Evolutionary conservation across 768 basidiomycete species (phyloP).

Genomic region (Tephrocybe rancida): DNA sequence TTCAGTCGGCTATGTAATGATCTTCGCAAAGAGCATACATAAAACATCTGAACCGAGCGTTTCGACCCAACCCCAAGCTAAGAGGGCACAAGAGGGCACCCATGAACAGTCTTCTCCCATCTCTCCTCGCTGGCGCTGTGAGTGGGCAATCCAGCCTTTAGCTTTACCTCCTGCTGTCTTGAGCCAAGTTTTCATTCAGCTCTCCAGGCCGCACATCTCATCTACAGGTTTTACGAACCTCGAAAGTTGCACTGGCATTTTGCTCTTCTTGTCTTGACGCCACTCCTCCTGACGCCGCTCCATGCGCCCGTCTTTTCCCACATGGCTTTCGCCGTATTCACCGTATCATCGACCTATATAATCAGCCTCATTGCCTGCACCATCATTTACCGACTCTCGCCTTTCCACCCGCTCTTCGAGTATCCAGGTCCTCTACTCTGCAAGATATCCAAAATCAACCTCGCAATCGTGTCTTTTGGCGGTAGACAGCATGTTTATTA

Average conservation of each 20-base stretch:
- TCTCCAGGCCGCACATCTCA: conserved; percentile 10
- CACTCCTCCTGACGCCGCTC: conserved; percentile 1
- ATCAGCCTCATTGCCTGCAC: background rate
- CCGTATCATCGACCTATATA: conserved; percentile 5
- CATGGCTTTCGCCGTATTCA: background rate
- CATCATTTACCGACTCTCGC: conserved; percentile 42
- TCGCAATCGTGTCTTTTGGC: conserved; percentile 25
- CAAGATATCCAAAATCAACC: conserved; percentile 41
- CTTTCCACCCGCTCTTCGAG: conserved; percentile 46
- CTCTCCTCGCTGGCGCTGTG: conserved; percentile 1
- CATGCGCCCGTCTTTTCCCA: background rate
- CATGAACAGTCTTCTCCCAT: background rate
- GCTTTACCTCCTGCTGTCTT: background rate
- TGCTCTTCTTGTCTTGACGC: conserved; percentile 6
- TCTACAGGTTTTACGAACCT: conserved; percentile 12
- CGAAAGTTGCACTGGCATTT: conserved; percentile 4
- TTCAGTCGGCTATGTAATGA: too few relatives aligned
- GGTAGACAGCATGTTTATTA: conserved; percentile 48
- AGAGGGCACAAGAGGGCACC: too few relatives aligned
- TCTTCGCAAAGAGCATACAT: too few relatives aligned
- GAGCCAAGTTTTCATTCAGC: background rate
- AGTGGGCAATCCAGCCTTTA: background rate
- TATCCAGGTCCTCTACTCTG: conserved; percentile 48
- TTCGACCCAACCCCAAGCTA: too few relatives aligned
- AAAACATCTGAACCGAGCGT: too few relatives aligned